phyloP scores from a whole-genome alignment of 495 filamentous ascomycete genomes.

The Penicillium angulare region DNA sequence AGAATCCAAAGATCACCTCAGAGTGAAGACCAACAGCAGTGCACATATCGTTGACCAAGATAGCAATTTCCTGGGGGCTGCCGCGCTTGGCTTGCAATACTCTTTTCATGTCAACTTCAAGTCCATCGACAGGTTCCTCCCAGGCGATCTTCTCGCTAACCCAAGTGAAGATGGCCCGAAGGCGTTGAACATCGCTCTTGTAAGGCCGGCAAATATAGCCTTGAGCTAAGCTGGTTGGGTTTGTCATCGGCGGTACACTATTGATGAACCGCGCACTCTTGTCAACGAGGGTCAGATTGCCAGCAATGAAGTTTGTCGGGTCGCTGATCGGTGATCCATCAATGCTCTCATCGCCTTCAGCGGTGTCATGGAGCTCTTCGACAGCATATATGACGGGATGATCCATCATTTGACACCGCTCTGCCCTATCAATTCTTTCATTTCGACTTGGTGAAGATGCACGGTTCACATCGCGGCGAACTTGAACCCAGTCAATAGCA shows the following conservation, averaged over 20 bases:
- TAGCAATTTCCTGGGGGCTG: constrained; percentile 87
- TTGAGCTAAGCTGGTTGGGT: constrained; percentile 78
- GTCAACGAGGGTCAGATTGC: constrained; percentile 84
- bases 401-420: constrained; percentile 93
- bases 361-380: constrained; percentile 78
- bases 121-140: constrained; percentile 86
- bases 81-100: constrained; percentile 83
- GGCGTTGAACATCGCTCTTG: constrained; percentile 87
- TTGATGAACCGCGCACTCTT: constrained; percentile 92
- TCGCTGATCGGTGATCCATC: constrained; percentile 82
- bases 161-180: constrained; percentile 96
- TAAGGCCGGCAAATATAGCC: constrained; percentile 94
- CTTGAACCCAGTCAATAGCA: constrained; percentile 88
- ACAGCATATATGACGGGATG: constrained; percentile 84
- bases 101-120: constrained; percentile 70
- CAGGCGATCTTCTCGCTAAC: constrained; percentile 92
- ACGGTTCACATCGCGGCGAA: constrained; percentile 90
- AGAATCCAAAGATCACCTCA: constrained; percentile 80
- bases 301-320: constrained; percentile 73
- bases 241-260: constrained; percentile 86
- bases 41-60: constrained; percentile 92
- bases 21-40: constrained; percentile 81
- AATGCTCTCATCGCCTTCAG: constrained; percentile 87
- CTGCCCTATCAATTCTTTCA: constrained; percentile 80
- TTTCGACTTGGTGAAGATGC: constrained; percentile 89